phyloP scores from a whole-genome alignment of 208 protist species.

The Angomonas desouzai region DNA sequence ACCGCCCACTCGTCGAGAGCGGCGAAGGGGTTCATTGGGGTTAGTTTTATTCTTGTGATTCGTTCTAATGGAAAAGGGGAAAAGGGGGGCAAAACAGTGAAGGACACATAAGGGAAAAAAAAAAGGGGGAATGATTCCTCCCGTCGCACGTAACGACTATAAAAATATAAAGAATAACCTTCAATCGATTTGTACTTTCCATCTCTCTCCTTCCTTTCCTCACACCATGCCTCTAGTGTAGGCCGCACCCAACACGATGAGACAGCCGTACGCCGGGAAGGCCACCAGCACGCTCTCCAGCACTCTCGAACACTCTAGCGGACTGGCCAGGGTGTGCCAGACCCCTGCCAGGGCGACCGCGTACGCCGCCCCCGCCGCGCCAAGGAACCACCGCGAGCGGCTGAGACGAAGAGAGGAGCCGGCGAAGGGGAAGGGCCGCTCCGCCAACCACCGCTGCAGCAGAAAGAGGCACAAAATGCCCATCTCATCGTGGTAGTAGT shows the following conservation, averaged over 20 bases:
- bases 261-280: slow-evolving; percentile 2
- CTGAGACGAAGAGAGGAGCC: no score
- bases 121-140: no score
- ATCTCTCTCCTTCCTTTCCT: no score
- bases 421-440: not conserved
- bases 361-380: not conserved
- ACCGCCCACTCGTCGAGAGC: slow-evolving; percentile 46
- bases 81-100: slow-evolving; percentile 17
- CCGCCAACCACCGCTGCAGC: not conserved
- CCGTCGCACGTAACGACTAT: no score
- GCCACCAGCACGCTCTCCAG: not conserved
- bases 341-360: not conserved
- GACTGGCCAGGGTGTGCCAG: not conserved
- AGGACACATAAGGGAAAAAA: not conserved
- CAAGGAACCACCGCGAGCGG: not conserved
- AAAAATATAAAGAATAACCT: no score
- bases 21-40: not conserved
- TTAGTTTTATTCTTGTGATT: not conserved
- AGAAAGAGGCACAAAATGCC: not conserved
- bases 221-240: not conserved
- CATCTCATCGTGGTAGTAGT: not conserved
- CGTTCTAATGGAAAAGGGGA: not conserved
- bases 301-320: not conserved
- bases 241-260: not conserved
- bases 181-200: no score